Evolutionary conservation across 805 yeast genomes (phyloP), one percentile per base, ranked within the genome.

Genomic region (Trichomonascus vanleenenianus): DNA sequence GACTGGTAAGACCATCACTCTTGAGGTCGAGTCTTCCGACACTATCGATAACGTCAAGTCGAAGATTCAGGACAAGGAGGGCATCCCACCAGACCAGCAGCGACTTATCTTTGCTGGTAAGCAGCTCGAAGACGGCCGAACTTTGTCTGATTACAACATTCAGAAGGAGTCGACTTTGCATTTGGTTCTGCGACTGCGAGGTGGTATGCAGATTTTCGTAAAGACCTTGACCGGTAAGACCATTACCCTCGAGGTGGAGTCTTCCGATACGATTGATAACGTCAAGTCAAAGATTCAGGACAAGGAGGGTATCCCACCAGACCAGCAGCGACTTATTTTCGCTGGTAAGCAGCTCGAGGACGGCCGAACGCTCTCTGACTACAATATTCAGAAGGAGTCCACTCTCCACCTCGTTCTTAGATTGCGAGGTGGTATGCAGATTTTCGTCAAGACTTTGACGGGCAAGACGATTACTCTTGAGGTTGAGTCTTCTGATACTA

Each of bases 381-480:
- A 86, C 83, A 86, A 86, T 81, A 86, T 86, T 67, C 96, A 86
- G 73, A 86, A 86, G 77, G 95, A 86, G 71, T 85, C 95, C 48
- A 80, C 94, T 44, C 68, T 83, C 25, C 94, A 85, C 67, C 73
- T 85, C 70, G 95, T 85, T 19, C 71, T 85, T 54, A 83, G 94
- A 77, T 75, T 85, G 64, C 80, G 94, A 75, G 94, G 94, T 75
- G 85, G 89, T 65, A 67, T 66, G 71, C 71, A 67, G 79, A 88
- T 91, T 79, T 93, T 93, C 77, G 97, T 93, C 76, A 93, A 93
- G 79, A 91, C 98, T 76, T 81, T 93, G 73, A 89, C 97, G 63
- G 97, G 97, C 78, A 91, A 93, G 87, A 69, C 96, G 71, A 89
- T 89, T 75, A 88, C 97, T 80, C 83, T 89, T 66, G 96, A 88